A percentile compares a stretch with the other conserved stretches of the same genome.
Conservation (phyloP, 139 green algal species). For the Yamagishiella unicocca region DNA sequence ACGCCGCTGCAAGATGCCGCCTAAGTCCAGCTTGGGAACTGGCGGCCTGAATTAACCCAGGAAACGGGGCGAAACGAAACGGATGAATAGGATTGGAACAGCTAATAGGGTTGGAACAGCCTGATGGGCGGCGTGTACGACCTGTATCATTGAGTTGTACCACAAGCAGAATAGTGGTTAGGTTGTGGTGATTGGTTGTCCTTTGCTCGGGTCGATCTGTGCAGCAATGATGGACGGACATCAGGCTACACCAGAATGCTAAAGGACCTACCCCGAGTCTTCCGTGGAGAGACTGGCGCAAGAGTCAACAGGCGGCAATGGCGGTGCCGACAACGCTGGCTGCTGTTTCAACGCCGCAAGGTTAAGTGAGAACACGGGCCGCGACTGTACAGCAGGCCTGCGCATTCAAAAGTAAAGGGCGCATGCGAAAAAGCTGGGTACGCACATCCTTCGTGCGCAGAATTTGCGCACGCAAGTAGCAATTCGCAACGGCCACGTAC, state of each 20-base stretch:
- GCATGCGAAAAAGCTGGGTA: background rate
- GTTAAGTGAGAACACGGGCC: conserved; percentile 34
- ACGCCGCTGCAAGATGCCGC: conserved; percentile 36
- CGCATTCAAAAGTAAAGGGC: background rate
- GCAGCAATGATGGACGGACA: too few species aligned
- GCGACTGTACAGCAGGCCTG: background rate
- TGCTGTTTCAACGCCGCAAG: conserved; percentile 34
- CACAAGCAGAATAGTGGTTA: too few species aligned
- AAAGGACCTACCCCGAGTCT: conserved; percentile 9
- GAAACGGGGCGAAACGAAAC: background rate
- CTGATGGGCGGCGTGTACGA: background rate
- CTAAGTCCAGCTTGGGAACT: conserved; percentile 45
- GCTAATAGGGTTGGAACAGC: background rate
- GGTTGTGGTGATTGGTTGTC: too few species aligned
- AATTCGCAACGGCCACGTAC: background rate
- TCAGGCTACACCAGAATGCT: too few species aligned
- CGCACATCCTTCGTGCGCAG: background rate
- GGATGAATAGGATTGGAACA: background rate
- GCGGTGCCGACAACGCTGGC: background rate
- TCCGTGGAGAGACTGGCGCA: background rate
- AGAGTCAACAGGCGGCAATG: background rate
- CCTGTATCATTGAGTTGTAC: too few species aligned
- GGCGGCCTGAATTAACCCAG: conserved; percentile 1
- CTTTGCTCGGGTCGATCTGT: too few species aligned
- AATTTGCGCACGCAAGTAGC: background rate